Conservation (phyloP, 352 stramenopile species). For the Globisporangium irregulare region DNA sequence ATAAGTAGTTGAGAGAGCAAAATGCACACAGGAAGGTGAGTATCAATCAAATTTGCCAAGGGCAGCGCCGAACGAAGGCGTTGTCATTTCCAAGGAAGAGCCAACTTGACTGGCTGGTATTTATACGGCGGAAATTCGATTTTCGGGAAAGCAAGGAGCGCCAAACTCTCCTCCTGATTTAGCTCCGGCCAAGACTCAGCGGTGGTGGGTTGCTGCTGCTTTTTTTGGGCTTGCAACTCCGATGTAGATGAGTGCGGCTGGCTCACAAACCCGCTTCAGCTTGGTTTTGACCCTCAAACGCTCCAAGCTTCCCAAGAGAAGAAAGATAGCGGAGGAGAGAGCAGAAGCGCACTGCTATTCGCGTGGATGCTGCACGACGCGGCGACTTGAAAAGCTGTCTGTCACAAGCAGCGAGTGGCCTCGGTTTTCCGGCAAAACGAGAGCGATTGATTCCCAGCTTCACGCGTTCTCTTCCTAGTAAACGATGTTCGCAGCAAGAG, state of each 20-base stretch:
- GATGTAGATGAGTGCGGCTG: neutral
- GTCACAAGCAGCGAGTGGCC: neutral
- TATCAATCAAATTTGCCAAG: neutral
- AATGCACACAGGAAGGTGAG: neutral
- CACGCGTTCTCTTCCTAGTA: neutral
- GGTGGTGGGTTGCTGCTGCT: neutral
- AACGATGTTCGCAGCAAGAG: conserved; percentile 28
- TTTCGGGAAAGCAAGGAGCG: neutral
- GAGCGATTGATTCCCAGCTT: neutral
- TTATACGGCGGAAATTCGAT: conserved; percentile 3
- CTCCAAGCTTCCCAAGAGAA: neutral
- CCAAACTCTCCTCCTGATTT: neutral
- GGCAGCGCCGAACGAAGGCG: conserved; percentile 1
- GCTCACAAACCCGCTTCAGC: neutral
- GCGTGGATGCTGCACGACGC: conserved; percentile 4
- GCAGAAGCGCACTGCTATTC: neutral
- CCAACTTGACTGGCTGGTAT: conserved; percentile 1
- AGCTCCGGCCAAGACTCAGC: neutral
- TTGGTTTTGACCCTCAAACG: conserved; percentile 1
- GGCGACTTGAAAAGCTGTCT: neutral
- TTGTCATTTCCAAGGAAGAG: neutral
- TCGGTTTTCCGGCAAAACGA: neutral
- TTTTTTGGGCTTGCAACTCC: conserved; percentile 2
- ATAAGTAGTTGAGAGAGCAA: neutral
- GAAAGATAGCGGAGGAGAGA: neutral